Evolutionary conservation across 2,329 filamentous ascomycete species (phyloP).

Genomic region (Alternaria sp.): DNA sequence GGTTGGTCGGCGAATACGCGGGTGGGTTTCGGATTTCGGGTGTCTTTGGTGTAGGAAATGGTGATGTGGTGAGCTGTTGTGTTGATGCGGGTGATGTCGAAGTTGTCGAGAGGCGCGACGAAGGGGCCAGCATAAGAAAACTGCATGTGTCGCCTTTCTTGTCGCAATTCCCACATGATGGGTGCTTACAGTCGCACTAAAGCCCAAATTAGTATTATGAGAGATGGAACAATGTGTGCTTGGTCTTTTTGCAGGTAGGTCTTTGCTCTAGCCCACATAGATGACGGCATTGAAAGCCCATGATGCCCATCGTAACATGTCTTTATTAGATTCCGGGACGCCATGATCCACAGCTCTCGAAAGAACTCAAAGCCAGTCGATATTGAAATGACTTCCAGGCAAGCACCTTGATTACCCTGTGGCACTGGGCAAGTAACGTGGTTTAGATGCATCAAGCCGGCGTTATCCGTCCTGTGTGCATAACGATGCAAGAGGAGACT

Average conservation of each 20-base stretch:
- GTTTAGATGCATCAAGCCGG: neutral
- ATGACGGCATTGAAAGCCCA: neutral
- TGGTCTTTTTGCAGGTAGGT: neutral
- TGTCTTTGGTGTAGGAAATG: slow-evolving; percentile 8
- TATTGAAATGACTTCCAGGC: neutral
- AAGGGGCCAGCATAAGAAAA: slow-evolving; percentile 44
- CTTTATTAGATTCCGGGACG: neutral
- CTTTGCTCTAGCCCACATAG: neutral
- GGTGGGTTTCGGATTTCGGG: neutral
- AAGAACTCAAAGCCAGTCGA: neutral
- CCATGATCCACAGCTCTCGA: neutral
- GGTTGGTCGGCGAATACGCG: slow-evolving; percentile 7
- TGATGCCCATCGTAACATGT: neutral
- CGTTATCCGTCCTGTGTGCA: neutral
- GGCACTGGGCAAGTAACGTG: neutral
- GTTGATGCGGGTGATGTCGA: slow-evolving; percentile 16
- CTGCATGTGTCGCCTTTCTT: slow-evolving; percentile 45
- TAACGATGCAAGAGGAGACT: neutral
- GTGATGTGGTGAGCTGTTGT: slow-evolving; percentile 5
- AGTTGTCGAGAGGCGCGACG: slow-evolving; percentile 36
- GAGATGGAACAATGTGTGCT: neutral
- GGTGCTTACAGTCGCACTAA: slow-evolving; percentile 47
- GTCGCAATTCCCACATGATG: slow-evolving; percentile 44
- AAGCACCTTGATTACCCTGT: neutral
- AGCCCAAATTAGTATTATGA: slow-evolving; percentile 21